Percentiles rank a stretch among this genome's conserved stretches.
Conservation (phyloP, 1,284 basidiomycete genomes). For the Ganoderma sinense region DNA sequence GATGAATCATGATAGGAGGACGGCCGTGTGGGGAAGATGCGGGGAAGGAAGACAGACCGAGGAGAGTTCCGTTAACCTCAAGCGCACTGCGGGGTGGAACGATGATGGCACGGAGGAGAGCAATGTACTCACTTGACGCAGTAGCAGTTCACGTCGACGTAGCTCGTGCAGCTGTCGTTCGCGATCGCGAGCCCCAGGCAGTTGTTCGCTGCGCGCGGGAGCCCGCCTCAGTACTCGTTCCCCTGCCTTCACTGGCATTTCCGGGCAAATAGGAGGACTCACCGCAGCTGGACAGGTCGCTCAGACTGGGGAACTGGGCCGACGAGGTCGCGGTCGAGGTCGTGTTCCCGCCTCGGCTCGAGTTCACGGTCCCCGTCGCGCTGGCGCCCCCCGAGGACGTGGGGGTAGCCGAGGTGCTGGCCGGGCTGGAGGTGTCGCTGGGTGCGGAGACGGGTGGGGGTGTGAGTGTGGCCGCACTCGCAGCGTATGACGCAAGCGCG, state of each 20-base stretch:
- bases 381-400: constrained; percentile 6
- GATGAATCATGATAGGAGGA: no score
- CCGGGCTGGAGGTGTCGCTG: constrained; percentile 2
- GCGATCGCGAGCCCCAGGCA: constrained; percentile 37
- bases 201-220: constrained; percentile 30
- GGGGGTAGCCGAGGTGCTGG: constrained; percentile 17
- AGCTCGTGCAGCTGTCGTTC: constrained; percentile 36
- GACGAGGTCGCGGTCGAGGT: constrained; percentile 35
- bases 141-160: constrained; percentile 41
- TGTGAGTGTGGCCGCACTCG: constrained; percentile 23
- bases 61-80: background rate
- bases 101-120: background rate
- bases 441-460: constrained; percentile 21
- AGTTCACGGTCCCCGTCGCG: constrained; percentile 6
- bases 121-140: constrained; percentile 37
- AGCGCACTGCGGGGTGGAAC: background rate
- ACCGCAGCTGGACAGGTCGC: constrained; percentile 41
- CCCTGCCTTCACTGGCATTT: background rate
- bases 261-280: constrained; percentile 11
- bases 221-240: background rate
- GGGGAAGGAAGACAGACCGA: no score
- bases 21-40: background rate
- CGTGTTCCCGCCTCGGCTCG: constrained; percentile 11
- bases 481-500: constrained; percentile 10
- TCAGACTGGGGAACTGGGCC: constrained; percentile 39